A percentile compares a stretch with the other conserved stretches of the same genome.
phyloP scores from a whole-genome alignment of 2,329 filamentous ascomycete species.

The Exophiala dermatitidis region DNA sequence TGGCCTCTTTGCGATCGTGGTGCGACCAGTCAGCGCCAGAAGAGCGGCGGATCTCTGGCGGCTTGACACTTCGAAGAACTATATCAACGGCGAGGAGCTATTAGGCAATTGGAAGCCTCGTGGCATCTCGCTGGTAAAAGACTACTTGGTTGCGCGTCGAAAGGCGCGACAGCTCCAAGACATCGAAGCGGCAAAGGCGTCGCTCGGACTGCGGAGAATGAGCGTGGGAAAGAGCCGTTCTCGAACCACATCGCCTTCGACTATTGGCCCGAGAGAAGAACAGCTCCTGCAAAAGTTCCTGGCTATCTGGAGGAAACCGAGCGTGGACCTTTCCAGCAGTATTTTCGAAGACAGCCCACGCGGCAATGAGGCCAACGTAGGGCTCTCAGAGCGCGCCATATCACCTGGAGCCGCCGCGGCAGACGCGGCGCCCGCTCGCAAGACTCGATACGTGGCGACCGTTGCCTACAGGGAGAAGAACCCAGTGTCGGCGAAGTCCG shows the following conservation, averaged over 20 bases:
- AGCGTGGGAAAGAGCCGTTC: slow-evolving; percentile 16
- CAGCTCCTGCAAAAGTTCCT: slow-evolving; percentile 37
- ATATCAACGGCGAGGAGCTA: slow-evolving; percentile 90
- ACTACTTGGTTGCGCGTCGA: slow-evolving; percentile 70
- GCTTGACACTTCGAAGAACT: slow-evolving; percentile 89
- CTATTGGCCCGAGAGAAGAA: slow-evolving; percentile 25
- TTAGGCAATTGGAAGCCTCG: slow-evolving; percentile 79
- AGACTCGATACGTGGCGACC: slow-evolving; percentile 63
- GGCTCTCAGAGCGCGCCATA: slow-evolving; percentile 1
- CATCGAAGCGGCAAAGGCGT: slow-evolving; percentile 57
- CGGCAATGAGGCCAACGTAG: slow-evolving; percentile 37
- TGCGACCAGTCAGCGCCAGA: slow-evolving; percentile 85
- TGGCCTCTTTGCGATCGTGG: slow-evolving; percentile 75
- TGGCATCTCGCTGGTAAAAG: slow-evolving; percentile 81
- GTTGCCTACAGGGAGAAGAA: slow-evolving; percentile 77
- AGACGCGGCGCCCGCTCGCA: slow-evolving; percentile 28
- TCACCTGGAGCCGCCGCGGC: slow-evolving; percentile 27
- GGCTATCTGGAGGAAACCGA: slow-evolving; percentile 29
- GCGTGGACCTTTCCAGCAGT: slow-evolving; percentile 33
- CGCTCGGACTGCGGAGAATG: slow-evolving; percentile 37
- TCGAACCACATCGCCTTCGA: slow-evolving; percentile 14
- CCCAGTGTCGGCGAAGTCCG: slow-evolving; percentile 70
- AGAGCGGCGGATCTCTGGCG: slow-evolving; percentile 89
- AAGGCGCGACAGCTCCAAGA: slow-evolving; percentile 68
- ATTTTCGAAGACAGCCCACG: slow-evolving; percentile 39